Evolutionary conservation across 192 early-diverging fungal genomes (phyloP).

Genomic region (Mortierella alpina): DNA sequence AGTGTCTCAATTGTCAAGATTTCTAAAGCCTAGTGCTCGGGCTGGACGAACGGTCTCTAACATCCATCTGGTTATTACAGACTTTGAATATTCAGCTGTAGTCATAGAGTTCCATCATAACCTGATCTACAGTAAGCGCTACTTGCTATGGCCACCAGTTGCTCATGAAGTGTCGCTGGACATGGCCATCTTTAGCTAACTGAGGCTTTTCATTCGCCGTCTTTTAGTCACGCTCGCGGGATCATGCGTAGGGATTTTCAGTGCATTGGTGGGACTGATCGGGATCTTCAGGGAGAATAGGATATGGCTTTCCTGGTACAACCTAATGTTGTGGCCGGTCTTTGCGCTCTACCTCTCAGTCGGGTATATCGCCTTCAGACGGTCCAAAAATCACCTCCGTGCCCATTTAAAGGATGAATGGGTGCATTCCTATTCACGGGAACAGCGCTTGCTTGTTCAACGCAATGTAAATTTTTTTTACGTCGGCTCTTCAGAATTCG

Average conservation of each 20-base stretch:
- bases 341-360: conserved; percentile 49
- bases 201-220: not conserved
- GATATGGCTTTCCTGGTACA: conserved; percentile 32
- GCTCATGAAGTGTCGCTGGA: too few species aligned
- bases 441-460: conserved; percentile 49
- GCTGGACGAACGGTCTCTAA: too few species aligned
- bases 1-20: not conserved
- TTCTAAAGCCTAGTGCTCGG: too few species aligned
- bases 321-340: conserved; percentile 45
- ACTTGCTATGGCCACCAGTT: too few species aligned
- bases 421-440: conserved; percentile 28
- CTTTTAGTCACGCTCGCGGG: conserved; percentile 40
- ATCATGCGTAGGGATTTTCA: conserved; percentile 21
- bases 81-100: conserved; percentile 3
- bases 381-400: conserved; percentile 38
- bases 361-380: conserved; percentile 54
- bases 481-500: not conserved
- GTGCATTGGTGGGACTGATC: conserved; percentile 31
- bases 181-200: not conserved
- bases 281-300: conserved; percentile 48
- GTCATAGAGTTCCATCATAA: conserved; percentile 44
- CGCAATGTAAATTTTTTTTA: conserved; percentile 24
- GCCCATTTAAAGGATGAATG: conserved; percentile 51
- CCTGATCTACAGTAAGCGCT: conserved; percentile 33
- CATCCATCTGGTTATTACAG: not conserved